Percentiles rank a stretch among this genome's conserved stretches.
These are phyloP conservation scores for Vanrija humicola DNA, from an alignment of 1,284 basidiomycete genomes.

Conservation along the genomic window DNA sequence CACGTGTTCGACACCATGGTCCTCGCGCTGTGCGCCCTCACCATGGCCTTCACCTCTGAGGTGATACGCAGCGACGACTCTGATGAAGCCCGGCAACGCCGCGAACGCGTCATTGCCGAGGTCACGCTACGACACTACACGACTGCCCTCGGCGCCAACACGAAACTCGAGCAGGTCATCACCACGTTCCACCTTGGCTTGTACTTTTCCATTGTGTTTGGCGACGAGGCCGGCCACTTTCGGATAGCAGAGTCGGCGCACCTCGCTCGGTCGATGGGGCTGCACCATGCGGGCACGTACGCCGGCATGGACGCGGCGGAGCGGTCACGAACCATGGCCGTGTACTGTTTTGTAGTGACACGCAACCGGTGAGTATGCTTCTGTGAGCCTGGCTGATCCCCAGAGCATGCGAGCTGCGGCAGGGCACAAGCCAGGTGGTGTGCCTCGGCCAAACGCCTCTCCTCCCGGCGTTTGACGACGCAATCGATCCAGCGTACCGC, in stretches of 20 bases:
- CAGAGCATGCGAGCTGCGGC: slow-evolving; percentile 7
- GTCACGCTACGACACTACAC: slow-evolving; percentile 2
- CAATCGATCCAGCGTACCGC: not conserved
- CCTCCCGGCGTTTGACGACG: not conserved
- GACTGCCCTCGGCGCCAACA: not conserved
- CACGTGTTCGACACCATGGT: not conserved
- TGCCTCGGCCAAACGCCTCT: not conserved
- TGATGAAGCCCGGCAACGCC: too few relatives aligned
- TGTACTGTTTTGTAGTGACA: not conserved
- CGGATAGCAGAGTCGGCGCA: slow-evolving; percentile 3
- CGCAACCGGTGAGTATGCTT: not conserved
- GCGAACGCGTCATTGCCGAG: not conserved
- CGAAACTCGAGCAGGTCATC: slow-evolving; percentile 5
- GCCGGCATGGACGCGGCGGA: not conserved
- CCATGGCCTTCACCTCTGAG: slow-evolving; percentile 1
- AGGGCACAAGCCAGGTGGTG: slow-evolving; percentile 2
- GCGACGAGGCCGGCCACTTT: slow-evolving; percentile 4
- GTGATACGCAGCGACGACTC: not conserved
- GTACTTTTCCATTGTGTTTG: slow-evolving; percentile 5
- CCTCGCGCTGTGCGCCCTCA: slow-evolving; percentile 2
- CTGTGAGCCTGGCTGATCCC: too few relatives aligned
- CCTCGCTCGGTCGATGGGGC: slow-evolving; percentile 1
- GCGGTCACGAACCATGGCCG: not conserved
- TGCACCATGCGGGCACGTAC: slow-evolving; percentile 2
- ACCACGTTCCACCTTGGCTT: slow-evolving; percentile 5